Percentiles rank a stretch among this genome's conserved stretches.
Conservation (phyloP, 1,284 basidiomycete species). For the Boletellus deceptivus region DNA sequence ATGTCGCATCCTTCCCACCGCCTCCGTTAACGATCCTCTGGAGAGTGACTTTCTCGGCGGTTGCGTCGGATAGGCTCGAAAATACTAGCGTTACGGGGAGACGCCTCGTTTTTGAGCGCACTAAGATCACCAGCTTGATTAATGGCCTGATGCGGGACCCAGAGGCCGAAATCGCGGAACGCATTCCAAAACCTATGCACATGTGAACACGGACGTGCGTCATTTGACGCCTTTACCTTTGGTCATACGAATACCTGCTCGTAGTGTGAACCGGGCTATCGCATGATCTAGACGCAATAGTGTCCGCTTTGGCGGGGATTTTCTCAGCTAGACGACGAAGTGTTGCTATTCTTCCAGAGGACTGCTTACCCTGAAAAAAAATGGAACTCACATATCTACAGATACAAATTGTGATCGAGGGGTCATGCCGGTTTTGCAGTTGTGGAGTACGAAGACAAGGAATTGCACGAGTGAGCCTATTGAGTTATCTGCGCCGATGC, state of each 20-base stretch:
- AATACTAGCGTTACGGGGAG: background rate
- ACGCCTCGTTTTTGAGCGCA: background rate
- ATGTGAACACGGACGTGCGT: background rate
- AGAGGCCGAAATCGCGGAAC: background rate
- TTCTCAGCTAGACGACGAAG: background rate
- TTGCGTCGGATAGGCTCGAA: background rate
- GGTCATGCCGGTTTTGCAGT: background rate
- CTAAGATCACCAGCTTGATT: background rate
- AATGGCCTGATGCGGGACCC: background rate
- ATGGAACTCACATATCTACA: background rate
- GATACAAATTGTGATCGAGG: background rate
- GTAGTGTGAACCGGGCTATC: background rate
- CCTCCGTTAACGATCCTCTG: background rate
- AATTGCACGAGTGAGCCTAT: background rate
- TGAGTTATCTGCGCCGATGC: background rate
- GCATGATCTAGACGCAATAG: background rate
- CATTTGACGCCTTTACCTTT: background rate
- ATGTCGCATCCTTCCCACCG: background rate
- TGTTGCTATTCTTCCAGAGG: background rate
- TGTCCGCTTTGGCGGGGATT: background rate
- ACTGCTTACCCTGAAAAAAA: too few species aligned
- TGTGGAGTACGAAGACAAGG: background rate
- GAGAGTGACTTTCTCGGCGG: background rate
- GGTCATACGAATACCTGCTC: background rate
- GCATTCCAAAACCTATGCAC: background rate